Percentiles rank a stretch among this genome's conserved stretches.
phyloP scores from a whole-genome alignment of 164 flowering plant species.

The Magnolia kwangsiensis region DNA sequence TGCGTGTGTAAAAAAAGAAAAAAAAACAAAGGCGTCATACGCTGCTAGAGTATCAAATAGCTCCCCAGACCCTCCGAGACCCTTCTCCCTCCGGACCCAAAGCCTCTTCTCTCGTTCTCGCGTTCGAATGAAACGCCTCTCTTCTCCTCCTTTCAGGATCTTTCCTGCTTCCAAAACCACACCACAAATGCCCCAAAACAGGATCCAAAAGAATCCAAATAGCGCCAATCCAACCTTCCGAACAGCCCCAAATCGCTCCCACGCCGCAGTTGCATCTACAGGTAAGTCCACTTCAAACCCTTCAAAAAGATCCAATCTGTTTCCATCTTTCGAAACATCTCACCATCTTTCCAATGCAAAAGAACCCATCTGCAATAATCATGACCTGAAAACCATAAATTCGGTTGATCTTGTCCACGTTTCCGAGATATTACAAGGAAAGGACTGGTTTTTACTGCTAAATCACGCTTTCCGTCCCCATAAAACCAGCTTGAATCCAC shows the following conservation, averaged over 20 bases:
- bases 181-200: constrained; percentile 11
- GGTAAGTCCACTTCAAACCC: constrained; percentile 26
- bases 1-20: too few relatives aligned
- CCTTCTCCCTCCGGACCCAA: not conserved
- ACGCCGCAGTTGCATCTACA: constrained; percentile 12
- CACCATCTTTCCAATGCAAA: constrained; percentile 8
- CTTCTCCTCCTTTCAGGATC: constrained; percentile 39
- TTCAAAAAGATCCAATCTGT: constrained; percentile 1
- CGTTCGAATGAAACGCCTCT: constrained; percentile 46
- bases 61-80: not conserved
- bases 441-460: constrained; percentile 75
- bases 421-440: constrained; percentile 42
- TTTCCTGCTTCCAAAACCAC: constrained; percentile 27
- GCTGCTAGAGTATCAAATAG: too few relatives aligned
- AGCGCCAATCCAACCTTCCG: constrained; percentile 16
- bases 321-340: constrained; percentile 2
- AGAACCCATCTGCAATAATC: constrained; percentile 11
- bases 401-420: constrained; percentile 47
- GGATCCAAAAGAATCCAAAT: constrained; percentile 7
- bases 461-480: constrained; percentile 45
- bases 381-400: not conserved
- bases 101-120: not conserved
- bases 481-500: constrained; percentile 38
- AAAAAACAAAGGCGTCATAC: too few relatives aligned
- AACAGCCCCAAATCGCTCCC: constrained; percentile 4